Evolutionary conservation across 306 rosid genomes (phyloP), one percentile per base, ranked within the genome.

Genomic region (Cicer pinnatifidum): DNA sequence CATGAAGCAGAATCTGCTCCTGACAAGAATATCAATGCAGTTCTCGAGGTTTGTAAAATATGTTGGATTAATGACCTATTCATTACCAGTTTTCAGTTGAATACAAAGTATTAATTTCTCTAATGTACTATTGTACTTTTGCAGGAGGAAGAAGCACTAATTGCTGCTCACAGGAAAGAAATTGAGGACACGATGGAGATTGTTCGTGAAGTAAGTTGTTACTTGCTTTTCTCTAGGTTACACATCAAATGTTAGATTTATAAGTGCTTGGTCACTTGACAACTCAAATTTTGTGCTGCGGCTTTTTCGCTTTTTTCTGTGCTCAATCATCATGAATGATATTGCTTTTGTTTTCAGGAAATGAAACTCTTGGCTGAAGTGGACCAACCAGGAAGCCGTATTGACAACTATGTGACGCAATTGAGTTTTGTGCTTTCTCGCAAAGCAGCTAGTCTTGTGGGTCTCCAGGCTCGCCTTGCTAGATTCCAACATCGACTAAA

Each of bases 181-280:
- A 95, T 95, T 5, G 99, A 91, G 86, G 97, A 95, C 84, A 95
- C 99, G 1, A 95, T 95, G 99, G 99, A 95, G 86, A 95, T 95
- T 81, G 99, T 95, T 76, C 97, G 97, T 15, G 97, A 95, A 85
- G 99, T 92, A 81, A 89, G 99, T 86, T 11, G 41, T 39, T 12
- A 59, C 59, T 9, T 47, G 46, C 33, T 83, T 62, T 60, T 65
- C 48, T 51, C 48, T 61, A 19, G 48, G 19, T 23, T 17, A 43
- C 7, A 13, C 9, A 10, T 41, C 4, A 45, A 9, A 38, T 48
- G 6, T 51, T 41, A 43, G 46, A 74, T 60, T 61, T 56, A 57
- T 40, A 47, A 15, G 23, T 71, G 38, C 64, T 59, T 67, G 33
- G 43, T 35, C 37, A 33, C 11, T 41, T 63, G 3, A 51, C 20